phyloP scores from a whole-genome alignment of 257 asterid species.

The Gynochthodes officinalis region DNA sequence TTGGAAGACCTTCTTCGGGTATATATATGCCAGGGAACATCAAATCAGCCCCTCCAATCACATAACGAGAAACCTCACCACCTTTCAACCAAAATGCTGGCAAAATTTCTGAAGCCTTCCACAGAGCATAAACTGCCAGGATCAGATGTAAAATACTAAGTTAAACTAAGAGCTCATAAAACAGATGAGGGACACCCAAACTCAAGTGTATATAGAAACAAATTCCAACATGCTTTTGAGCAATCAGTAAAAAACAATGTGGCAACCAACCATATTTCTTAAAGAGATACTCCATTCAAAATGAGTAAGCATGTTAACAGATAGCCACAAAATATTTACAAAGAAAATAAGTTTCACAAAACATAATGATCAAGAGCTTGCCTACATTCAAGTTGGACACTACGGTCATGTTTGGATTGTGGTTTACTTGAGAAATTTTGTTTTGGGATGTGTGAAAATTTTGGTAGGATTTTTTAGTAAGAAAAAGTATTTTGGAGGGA shows the following conservation, averaged over 20 bases:
- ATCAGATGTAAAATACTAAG: conserved; percentile 19
- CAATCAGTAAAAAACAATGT: background rate
- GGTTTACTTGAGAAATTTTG: no score
- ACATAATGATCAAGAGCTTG: background rate
- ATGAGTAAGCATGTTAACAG: background rate
- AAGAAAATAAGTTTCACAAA: background rate
- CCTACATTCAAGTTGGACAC: background rate
- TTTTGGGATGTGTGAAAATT: no score
- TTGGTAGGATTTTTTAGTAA: no score
- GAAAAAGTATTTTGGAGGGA: no score
- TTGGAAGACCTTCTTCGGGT: conserved; percentile 74
- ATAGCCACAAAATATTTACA: background rate
- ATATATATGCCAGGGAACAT: conserved; percentile 91
- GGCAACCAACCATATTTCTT: background rate
- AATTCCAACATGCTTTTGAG: background rate
- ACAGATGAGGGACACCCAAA: background rate
- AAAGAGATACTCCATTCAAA: background rate
- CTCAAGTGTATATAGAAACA: background rate
- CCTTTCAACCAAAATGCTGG: conserved; percentile 89
- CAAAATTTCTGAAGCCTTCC: conserved; percentile 90
- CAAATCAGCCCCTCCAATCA: conserved; percentile 96
- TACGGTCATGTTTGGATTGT: no score
- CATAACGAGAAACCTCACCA: conserved; percentile 80
- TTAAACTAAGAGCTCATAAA: background rate
- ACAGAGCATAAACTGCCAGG: conserved; percentile 76